Base-by-base conservation (phyloP, 305 asterid genomes). In the Withania somnifera region DNA sequence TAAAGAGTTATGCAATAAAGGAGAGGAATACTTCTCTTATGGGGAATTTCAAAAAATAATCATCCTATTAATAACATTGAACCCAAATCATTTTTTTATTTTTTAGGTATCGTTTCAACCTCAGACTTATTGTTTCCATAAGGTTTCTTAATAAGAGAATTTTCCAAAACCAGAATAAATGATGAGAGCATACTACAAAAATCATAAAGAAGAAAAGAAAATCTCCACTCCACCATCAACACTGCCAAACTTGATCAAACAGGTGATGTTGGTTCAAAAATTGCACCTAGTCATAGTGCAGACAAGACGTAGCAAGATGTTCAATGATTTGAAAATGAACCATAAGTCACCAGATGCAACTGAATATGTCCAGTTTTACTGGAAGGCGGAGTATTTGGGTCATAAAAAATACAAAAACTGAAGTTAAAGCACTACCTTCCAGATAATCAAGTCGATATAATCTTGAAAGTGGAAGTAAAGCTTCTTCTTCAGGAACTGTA, bases 161-260 rank as follows among this genome's bases (percentile, higher is more conserved):
- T 67, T 10, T 4, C n/a, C 32, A 32, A 26, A 36, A 34, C 19
- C n/a, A 34, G 76, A 34, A 66, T 66, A n/a, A 66, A 66, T 38
- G 9, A n/a, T 19, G n/a, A 67, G 2, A 19, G 4, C 53, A 36
- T 19, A 58, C 38, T 79, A 58, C 34, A 79, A 68, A 47, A 42
- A 42, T 28, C 47, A 77, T 7, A 79, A n/a, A 83, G 80, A 56
- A 87, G 24, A 63, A 79, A 80, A 82, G 82, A 82, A 84, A 83
- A 66, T 87, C 97, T 94, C n/a, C 88, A 95, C 99, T 90, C 94
- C 98, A 79, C 97, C 99, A 89, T 94, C 98, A 80, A 94, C 94
- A 88, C 99, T 95, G 82, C 99, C 98, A 87, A 95, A 90, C 90
- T 95, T 95, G 90, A 95, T 94, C 86, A 95, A n/a, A 87, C 73